Conservation (phyloP, 208 protist species). For the Vickermania ingenoplastis region DNA sequence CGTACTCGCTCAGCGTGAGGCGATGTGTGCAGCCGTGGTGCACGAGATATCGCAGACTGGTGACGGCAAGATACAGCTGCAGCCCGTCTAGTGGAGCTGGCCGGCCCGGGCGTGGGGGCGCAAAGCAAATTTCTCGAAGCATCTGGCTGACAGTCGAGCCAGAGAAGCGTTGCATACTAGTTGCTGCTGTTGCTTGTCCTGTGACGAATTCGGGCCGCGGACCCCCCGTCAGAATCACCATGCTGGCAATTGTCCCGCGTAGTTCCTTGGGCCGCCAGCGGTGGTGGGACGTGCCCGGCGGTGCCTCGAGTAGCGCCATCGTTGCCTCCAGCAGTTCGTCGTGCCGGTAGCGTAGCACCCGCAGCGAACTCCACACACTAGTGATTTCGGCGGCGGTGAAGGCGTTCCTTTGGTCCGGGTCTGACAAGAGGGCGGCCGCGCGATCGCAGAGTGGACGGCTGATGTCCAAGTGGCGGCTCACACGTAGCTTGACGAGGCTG, state of each 20-base stretch:
- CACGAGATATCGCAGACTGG: conserved; percentile 5
- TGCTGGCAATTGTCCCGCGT: background rate
- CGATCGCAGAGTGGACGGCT: conserved; percentile 58
- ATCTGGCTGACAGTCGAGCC: background rate
- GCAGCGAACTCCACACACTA: conserved; percentile 66
- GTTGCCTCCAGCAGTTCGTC: conserved; percentile 18
- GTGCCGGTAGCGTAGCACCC: conserved; percentile 20
- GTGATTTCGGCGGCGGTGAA: conserved; percentile 56
- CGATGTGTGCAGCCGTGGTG: background rate
- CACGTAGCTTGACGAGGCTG: conserved; percentile 62
- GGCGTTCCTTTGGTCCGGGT: background rate
- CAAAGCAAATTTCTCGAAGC: background rate
- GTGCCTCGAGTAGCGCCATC: conserved; percentile 8
- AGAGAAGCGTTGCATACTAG: background rate
- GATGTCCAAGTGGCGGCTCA: conserved; percentile 36
- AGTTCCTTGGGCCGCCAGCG: background rate
- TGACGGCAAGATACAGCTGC: conserved; percentile 14
- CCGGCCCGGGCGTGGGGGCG: background rate
- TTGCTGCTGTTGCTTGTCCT: background rate
- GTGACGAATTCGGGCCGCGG: background rate
- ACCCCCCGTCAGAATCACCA: background rate
- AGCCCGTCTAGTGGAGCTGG: conserved; percentile 1
- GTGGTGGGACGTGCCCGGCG: background rate
- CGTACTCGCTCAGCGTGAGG: conserved; percentile 5
- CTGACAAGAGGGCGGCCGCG: conserved; percentile 26